These are phyloP conservation scores for Penicillium canescens DNA, from an alignment of 495 filamentous ascomycete species.

Conservation along the genomic window DNA sequence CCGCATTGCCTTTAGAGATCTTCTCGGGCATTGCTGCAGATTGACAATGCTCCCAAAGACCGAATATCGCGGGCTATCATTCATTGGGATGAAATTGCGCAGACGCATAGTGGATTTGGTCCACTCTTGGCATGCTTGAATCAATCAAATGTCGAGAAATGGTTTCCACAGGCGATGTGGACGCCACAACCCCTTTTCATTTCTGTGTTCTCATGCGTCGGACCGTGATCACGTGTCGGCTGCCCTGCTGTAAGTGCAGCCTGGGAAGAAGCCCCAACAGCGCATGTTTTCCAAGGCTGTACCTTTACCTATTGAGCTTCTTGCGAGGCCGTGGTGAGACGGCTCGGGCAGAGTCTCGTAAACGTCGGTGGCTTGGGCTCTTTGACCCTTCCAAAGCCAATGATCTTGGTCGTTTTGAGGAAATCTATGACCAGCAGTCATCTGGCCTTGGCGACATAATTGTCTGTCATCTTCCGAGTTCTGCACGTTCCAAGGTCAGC, in stretches of 20 bases:
- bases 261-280: neutral
- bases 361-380: neutral
- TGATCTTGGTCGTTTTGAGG: neutral
- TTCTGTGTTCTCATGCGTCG: neutral
- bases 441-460: neutral
- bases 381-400: neutral
- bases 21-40: conserved; percentile 2
- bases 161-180: neutral
- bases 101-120: conserved; percentile 1
- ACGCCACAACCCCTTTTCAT: conserved; percentile 5
- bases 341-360: neutral
- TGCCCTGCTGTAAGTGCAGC: neutral
- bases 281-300: neutral
- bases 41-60: neutral
- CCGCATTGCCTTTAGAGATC: neutral
- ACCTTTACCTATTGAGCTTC: neutral
- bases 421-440: neutral
- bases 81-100: neutral
- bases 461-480: neutral
- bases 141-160: neutral
- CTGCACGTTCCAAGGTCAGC: neutral
- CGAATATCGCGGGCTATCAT: neutral
- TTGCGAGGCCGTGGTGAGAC: neutral
- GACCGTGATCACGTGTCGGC: conserved; percentile 4
- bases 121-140: conserved; percentile 4